These are phyloP conservation scores for Phaeotremella skinneri DNA, from an alignment of 768 basidiomycete genomes.

Conservation along the genomic window DNA sequence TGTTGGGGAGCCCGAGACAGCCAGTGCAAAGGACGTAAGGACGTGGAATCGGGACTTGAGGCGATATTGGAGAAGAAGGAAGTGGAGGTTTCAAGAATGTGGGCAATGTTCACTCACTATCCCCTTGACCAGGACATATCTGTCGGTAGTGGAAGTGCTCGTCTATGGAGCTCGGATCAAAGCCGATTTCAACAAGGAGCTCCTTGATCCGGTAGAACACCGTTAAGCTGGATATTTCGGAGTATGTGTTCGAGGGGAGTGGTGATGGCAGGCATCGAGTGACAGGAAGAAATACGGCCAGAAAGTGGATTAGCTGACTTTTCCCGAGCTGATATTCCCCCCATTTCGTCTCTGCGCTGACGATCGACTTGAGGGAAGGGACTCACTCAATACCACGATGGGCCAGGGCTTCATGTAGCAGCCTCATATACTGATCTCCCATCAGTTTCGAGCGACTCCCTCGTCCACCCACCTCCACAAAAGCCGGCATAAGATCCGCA, in stretches of 20 bases:
- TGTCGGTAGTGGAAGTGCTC: slow-evolving; percentile 14
- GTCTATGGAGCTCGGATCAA: slow-evolving; percentile 11
- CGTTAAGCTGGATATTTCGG: slow-evolving; percentile 6
- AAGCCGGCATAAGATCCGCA: slow-evolving; percentile 9
- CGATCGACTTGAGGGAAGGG: neutral
- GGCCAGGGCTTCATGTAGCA: slow-evolving; percentile 1
- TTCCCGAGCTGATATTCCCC: neutral
- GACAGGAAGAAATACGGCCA: too few species aligned
- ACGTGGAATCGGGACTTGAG: too few species aligned
- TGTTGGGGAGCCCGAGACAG: too few species aligned
- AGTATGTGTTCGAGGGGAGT: too few species aligned
- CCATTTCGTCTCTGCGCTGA: neutral
- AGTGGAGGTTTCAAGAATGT: neutral
- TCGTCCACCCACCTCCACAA: slow-evolving; percentile 7
- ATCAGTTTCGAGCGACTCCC: neutral
- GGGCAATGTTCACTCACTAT: neutral
- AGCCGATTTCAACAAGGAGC: slow-evolving; percentile 12
- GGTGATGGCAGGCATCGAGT: too few species aligned
- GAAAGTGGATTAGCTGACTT: too few species aligned
- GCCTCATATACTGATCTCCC: slow-evolving; percentile 1
- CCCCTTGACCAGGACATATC: slow-evolving; percentile 10
- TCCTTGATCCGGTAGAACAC: slow-evolving; percentile 11
- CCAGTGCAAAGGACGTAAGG: too few species aligned
- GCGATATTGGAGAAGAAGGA: slow-evolving; percentile 6
- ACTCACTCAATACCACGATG: slow-evolving; percentile 21